Percentiles rank a stretch among this genome's conserved stretches.
Conservation (phyloP, 805 yeast genomes). For the Suhomyces vadensis region DNA sequence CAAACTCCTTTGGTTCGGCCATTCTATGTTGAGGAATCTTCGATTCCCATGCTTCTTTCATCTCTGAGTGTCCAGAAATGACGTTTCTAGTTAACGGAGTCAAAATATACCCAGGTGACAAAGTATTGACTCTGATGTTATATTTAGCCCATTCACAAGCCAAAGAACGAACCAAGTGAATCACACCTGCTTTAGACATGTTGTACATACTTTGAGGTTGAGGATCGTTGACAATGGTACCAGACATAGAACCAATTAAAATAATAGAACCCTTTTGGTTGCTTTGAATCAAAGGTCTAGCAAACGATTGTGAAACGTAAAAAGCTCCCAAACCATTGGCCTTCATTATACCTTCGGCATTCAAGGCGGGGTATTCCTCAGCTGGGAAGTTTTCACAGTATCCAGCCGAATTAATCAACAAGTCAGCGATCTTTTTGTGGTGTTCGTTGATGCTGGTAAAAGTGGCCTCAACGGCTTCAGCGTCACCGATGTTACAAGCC, state of each 20-base stretch:
- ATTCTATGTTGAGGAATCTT: conserved; percentile 76
- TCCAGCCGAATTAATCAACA: conserved; percentile 80
- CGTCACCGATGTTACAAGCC: conserved; percentile 73
- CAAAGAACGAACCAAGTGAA: conserved; percentile 71
- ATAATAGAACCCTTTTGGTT: conserved; percentile 61
- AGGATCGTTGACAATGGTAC: conserved; percentile 74
- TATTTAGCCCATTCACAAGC: conserved; percentile 83
- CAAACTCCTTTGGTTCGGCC: conserved; percentile 84
- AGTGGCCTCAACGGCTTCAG: conserved; percentile 55
- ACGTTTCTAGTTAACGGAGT: conserved; percentile 79
- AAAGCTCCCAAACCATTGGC: conserved; percentile 76
- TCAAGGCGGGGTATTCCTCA: conserved; percentile 68
- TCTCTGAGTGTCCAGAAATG: conserved; percentile 55
- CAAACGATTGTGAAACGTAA: conserved; percentile 72
- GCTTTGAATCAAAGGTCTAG: conserved; percentile 61
- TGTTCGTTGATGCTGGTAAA: conserved; percentile 55
- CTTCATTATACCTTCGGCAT: conserved; percentile 66
- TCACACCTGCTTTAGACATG: conserved; percentile 85
- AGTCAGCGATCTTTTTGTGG: conserved; percentile 61
- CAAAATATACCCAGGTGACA: conserved; percentile 79
- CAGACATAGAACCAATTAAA: conserved; percentile 78
- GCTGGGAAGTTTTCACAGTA: conserved; percentile 81
- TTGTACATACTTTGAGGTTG: conserved; percentile 81
- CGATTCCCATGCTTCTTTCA: conserved; percentile 72
- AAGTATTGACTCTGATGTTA: conserved; percentile 72